These are phyloP conservation scores for Ascodesmis nigricans DNA, from an alignment of 495 filamentous ascomycete genomes.

Conservation along the genomic window DNA sequence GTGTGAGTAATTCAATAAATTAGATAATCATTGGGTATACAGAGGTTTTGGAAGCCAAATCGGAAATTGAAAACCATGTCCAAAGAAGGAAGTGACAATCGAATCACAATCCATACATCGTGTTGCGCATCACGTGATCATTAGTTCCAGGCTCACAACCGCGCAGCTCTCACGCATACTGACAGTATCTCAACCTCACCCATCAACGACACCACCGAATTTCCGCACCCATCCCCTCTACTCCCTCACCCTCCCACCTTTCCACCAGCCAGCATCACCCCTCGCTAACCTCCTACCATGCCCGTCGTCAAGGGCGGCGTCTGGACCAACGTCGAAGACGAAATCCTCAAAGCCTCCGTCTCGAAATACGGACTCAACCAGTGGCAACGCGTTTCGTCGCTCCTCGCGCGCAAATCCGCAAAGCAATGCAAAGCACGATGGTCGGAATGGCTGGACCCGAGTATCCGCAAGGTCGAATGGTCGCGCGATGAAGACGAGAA, in stretches of 20 bases:
- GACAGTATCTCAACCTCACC: no score
- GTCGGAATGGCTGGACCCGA: slow-evolving; percentile 94
- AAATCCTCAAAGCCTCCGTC: slow-evolving; percentile 88
- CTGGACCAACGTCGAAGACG: slow-evolving; percentile 64
- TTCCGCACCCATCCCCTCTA: no score
- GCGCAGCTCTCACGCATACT: no score
- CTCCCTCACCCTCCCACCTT: slow-evolving; percentile 3
- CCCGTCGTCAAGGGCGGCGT: slow-evolving; percentile 96
- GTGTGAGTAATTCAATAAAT: no score
- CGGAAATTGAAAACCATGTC: no score
- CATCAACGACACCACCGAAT: slow-evolving; percentile 9
- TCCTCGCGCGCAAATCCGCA: slow-evolving; percentile 89
- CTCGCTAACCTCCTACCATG: slow-evolving; percentile 47
- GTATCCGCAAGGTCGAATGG: slow-evolving; percentile 97
- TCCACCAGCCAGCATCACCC: slow-evolving; percentile 2
- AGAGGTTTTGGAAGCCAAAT: no score
- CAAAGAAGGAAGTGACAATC: no score
- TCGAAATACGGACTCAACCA: slow-evolving; percentile 96
- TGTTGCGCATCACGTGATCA: no score
- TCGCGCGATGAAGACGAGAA: slow-evolving; percentile 97
- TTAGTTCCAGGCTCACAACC: no score
- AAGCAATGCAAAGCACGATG: slow-evolving; percentile 98
- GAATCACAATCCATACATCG: no score
- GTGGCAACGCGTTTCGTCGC: slow-evolving; percentile 94
- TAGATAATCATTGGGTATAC: no score